Evolutionary conservation across 768 basidiomycete genomes (phyloP).

Genomic region (Pulveroboletus sp.): DNA sequence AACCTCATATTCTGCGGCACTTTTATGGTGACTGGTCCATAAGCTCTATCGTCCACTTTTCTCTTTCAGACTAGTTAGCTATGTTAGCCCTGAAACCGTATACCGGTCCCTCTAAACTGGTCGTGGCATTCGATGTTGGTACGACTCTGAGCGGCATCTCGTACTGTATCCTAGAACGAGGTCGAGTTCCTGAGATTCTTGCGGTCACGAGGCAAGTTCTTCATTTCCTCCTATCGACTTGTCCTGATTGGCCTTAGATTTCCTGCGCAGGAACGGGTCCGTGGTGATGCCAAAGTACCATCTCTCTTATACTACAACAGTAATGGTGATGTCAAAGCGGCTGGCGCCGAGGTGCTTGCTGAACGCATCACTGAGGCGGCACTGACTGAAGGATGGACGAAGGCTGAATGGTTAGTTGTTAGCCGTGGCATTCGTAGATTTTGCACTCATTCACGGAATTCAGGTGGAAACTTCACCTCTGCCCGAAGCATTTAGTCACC

Average conservation of each 20-base stretch:
- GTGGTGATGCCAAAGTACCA: slow-evolving; percentile 38
- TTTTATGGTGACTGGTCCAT: background rate
- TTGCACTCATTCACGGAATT: background rate
- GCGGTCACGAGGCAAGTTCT: background rate
- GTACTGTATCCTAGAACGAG: slow-evolving; percentile 1
- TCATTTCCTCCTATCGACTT: background rate
- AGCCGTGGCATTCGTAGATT: too few species aligned
- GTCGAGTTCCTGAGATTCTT: background rate
- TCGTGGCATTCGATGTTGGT: slow-evolving; percentile 1
- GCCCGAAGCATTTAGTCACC: slow-evolving; percentile 2
- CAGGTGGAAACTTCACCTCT: slow-evolving; percentile 3
- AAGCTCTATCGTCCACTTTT: background rate
- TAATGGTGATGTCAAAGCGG: slow-evolving; percentile 26
- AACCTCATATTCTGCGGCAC: background rate
- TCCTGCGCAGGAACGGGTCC: slow-evolving; percentile 30
- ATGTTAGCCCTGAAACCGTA: slow-evolving; percentile 2
- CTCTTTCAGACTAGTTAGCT: background rate
- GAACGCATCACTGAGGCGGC: background rate
- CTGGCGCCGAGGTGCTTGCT: background rate
- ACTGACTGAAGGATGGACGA: background rate
- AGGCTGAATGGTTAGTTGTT: slow-evolving; percentile 1
- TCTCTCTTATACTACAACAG: slow-evolving; percentile 41
- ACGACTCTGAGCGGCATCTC: background rate
- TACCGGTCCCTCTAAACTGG: background rate
- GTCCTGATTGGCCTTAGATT: slow-evolving; percentile 26